A percentile compares a stretch with the other conserved stretches of the same genome.
Conservation (phyloP, 306 rosid genomes). For the Cyamopsis tetragonoloba region DNA sequence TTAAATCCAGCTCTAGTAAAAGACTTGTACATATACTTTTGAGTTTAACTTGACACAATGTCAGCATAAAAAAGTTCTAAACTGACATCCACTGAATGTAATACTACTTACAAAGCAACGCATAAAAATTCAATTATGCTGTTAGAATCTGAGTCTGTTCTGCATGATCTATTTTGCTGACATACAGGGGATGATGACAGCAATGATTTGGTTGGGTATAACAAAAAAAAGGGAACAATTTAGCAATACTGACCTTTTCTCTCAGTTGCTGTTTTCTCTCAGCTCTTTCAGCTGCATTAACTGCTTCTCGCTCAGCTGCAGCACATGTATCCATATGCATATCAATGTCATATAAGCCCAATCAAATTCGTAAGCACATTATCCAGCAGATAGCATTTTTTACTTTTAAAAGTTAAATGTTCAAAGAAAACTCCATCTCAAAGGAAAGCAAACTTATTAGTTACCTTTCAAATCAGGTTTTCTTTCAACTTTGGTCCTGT, state of each 20-base stretch:
- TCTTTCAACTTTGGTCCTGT: constrained; percentile 88
- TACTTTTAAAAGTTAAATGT: background rate
- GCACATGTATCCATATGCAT: background rate
- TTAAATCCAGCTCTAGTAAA: background rate
- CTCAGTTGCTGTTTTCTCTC: constrained; percentile 81
- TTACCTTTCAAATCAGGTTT: constrained; percentile 93
- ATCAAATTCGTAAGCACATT: constrained; percentile 11
- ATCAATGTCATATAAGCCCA: constrained; percentile 12
- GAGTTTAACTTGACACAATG: background rate
- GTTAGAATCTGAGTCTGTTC: background rate
- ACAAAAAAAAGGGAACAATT: background rate
- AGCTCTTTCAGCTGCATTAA: constrained; percentile 89
- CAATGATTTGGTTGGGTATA: background rate
- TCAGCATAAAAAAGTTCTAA: background rate
- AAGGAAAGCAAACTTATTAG: constrained; percentile 6
- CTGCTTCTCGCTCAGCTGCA: constrained; percentile 93
- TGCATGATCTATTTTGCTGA: background rate
- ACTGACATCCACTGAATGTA: background rate
- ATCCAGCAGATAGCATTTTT: background rate
- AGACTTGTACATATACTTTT: background rate
- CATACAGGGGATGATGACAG: background rate
- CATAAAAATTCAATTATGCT: background rate
- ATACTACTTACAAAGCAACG: too few species aligned
- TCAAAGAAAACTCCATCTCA: background rate
- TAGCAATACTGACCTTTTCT: constrained; percentile 60